Percentiles rank a stretch among this genome's conserved stretches.
phyloP scores from a whole-genome alignment of 1,284 basidiomycete genomes.

The Irpex lacteus region DNA sequence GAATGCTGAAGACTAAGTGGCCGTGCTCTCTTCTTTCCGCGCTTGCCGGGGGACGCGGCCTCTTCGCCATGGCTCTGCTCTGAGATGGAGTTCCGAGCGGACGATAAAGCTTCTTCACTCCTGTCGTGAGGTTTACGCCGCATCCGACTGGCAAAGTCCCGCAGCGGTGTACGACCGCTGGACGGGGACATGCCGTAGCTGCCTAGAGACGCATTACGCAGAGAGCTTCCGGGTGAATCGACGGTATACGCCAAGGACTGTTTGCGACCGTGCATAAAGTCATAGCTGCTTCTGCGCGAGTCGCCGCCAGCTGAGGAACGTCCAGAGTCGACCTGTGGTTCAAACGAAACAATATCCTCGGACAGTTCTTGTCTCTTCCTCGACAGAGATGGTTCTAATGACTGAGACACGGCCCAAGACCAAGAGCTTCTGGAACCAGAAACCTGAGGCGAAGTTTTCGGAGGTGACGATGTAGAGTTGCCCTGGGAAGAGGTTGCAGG shows the following conservation, averaged over 20 bases:
- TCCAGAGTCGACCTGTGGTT: slow-evolving; percentile 30
- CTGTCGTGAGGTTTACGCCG: slow-evolving; percentile 30
- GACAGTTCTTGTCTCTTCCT: slow-evolving; percentile 34
- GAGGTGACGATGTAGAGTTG: slow-evolving; percentile 4
- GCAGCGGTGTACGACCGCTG: slow-evolving; percentile 39
- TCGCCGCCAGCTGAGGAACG: slow-evolving; percentile 37
- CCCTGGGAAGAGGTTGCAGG: slow-evolving; percentile 25
- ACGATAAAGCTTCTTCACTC: slow-evolving; percentile 48
- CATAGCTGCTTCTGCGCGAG: slow-evolving; percentile 44
- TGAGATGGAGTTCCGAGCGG: slow-evolving; percentile 44
- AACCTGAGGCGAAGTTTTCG: slow-evolving; percentile 22
- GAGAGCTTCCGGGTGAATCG: slow-evolving; percentile 32
- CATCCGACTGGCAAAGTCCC: slow-evolving; percentile 35
- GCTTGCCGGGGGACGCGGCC: slow-evolving; percentile 11
- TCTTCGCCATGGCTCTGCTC: slow-evolving; percentile 40
- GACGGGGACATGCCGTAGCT: slow-evolving; percentile 38
- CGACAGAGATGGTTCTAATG: slow-evolving; percentile 40
- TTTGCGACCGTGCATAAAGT: slow-evolving; percentile 35
- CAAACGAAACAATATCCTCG: slow-evolving; percentile 43
- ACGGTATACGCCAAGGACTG: slow-evolving; percentile 25
- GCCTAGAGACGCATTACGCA: slow-evolving; percentile 33
- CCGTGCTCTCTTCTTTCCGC: slow-evolving; percentile 1
- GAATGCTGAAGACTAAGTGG: slow-evolving; percentile 5
- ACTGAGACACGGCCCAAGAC: slow-evolving; percentile 32
- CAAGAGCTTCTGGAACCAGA: slow-evolving; percentile 32